phyloP scores from a whole-genome alignment of 176 grass and related monocot genomes.

The Tillandsia leiboldiana region DNA sequence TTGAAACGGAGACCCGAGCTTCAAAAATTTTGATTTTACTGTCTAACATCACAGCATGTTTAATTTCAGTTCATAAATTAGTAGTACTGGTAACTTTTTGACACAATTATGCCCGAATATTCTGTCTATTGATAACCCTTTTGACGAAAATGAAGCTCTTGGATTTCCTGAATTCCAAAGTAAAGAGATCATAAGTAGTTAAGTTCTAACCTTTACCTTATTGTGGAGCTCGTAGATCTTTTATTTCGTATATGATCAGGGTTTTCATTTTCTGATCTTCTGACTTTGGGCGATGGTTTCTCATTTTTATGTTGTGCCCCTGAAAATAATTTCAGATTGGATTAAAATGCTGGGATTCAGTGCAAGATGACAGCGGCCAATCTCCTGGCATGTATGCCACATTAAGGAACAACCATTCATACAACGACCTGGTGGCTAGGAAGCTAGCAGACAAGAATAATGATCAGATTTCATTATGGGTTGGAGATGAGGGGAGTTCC shows the following conservation, averaged over 20 bases:
- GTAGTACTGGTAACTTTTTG: too few species aligned
- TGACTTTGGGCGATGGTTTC: background rate
- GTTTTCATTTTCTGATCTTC: background rate
- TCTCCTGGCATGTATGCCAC: conserved; percentile 64
- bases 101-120: too few species aligned
- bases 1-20: background rate
- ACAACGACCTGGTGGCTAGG: conserved; percentile 60
- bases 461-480: conserved; percentile 52
- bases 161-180: too few species aligned
- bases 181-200: too few species aligned
- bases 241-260: too few species aligned
- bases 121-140: too few species aligned
- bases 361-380: conserved; percentile 56
- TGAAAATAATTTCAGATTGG: conserved; percentile 54
- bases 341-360: conserved; percentile 67
- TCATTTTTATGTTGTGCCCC: background rate
- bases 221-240: too few species aligned
- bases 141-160: too few species aligned
- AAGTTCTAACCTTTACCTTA: too few species aligned
- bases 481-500: conserved; percentile 37
- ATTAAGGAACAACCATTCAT: conserved; percentile 55
- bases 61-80: too few species aligned
- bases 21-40: too few species aligned
- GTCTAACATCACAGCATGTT: too few species aligned
- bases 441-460: conserved; percentile 62